These are phyloP conservation scores for Candida sojae DNA, from an alignment of 1,139 yeast species.

Conservation along the genomic window DNA sequence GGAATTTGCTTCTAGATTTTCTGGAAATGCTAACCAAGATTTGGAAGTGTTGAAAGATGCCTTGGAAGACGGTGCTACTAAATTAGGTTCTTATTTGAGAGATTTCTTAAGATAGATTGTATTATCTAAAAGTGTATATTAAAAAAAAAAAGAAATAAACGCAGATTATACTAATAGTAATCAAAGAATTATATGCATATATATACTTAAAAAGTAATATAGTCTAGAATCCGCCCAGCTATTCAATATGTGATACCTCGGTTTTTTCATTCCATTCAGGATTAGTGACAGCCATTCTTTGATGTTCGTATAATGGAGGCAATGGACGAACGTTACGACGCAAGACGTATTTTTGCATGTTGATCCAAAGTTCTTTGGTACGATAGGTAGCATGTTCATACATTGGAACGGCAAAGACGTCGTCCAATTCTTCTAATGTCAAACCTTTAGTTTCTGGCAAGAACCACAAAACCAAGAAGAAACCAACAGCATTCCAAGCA, in stretches of 20 bases:
- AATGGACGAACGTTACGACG: constrained; percentile 48
- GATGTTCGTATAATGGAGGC: constrained; percentile 57
- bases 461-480: constrained; percentile 65
- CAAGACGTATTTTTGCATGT: constrained; percentile 42
- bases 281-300: constrained; percentile 60
- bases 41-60: constrained; percentile 86
- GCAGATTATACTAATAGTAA: background rate
- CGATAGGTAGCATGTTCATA: constrained; percentile 58
- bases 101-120: constrained; percentile 62
- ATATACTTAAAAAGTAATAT: no score
- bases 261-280: constrained; percentile 64
- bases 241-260: constrained; percentile 48
- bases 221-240: constrained; percentile 5
- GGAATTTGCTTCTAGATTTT: constrained; percentile 67
- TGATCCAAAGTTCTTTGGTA: constrained; percentile 43
- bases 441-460: constrained; percentile 71
- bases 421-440: constrained; percentile 73
- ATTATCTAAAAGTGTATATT: background rate
- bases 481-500: constrained; percentile 81
- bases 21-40: constrained; percentile 83
- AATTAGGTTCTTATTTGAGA: constrained; percentile 78
- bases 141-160: background rate
- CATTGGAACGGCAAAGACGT: constrained; percentile 61
- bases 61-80: constrained; percentile 92
- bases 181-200: no score